These are phyloP conservation scores for Monosporascus sp. DNA, from an alignment of 2,329 filamentous ascomycete genomes.

Conservation along the genomic window DNA sequence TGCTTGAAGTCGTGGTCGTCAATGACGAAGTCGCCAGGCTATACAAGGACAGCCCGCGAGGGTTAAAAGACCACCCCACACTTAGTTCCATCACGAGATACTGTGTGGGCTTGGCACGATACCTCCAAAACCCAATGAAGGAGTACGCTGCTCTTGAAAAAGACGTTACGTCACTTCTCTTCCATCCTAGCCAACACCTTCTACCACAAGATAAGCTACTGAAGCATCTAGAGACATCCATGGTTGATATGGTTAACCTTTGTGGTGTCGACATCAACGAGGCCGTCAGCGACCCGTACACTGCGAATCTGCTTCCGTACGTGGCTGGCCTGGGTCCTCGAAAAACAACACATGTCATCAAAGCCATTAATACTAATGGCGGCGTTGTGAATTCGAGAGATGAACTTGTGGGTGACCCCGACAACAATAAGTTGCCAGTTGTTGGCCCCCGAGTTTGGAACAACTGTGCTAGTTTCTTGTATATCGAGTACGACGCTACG, in stretches of 20 bases:
- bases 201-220: constrained; percentile 82
- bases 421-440: constrained; percentile 69
- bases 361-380: constrained; percentile 87
- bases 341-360: constrained; percentile 79
- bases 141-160: constrained; percentile 91
- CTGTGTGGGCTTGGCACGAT: constrained; percentile 82
- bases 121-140: constrained; percentile 92
- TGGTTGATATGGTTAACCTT: constrained; percentile 98
- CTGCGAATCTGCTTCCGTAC: constrained; percentile 83
- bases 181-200: constrained; percentile 85
- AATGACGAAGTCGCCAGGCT: constrained; percentile 97
- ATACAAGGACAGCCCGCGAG: constrained; percentile 85
- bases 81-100: constrained; percentile 77
- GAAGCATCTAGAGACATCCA: constrained; percentile 85
- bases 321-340: constrained; percentile 87
- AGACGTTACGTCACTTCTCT: constrained; percentile 79
- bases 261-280: constrained; percentile 95
- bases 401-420: constrained; percentile 83
- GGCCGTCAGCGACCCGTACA: constrained; percentile 73
- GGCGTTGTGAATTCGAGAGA: constrained; percentile 78
- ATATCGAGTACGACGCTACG: constrained; percentile 79
- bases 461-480: constrained; percentile 94
- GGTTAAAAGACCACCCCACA: constrained; percentile 72
- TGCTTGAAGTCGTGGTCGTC: constrained; percentile 81
- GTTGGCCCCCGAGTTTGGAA: constrained; percentile 90